Base-by-base conservation (phyloP, 805 yeast species). In the Maudiozyma turicensis region DNA sequence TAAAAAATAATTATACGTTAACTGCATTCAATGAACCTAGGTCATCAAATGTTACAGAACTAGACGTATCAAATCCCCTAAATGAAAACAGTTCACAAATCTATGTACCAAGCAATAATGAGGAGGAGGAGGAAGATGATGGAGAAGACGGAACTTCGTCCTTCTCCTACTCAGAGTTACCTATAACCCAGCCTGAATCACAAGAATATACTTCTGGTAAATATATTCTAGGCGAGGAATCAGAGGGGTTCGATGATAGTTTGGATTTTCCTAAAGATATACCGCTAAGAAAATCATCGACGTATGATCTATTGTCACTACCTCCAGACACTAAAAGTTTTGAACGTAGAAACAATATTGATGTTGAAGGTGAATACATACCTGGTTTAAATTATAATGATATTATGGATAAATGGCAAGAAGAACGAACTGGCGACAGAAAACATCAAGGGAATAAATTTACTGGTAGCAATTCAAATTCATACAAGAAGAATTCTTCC, bases 341-440 rank as follows among this genome's bases (percentile, higher is more conserved):
- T 35, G 20, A 35, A 13, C 14, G 13, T 7, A 15, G 14, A 5
- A 11, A 35, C 6, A 35, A 13, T 35, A 13, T 11, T 8, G 35
- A 33, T 33, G 35, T 35, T 6, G n/a, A 52, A 37, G 52, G 84
- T 61, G 93, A 86, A 58, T 85, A 84, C 57, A 75, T 86, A 13
- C 91, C 91, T 0, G 86, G 82, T 44, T 69, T 85, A 31, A 81
- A 81, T 56, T 82, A 81, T 52, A 68, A 63, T n/a, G 58, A 72
- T 40, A 72, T 75, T 29, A 64, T 78, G 1, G 63, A 68, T 46
- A 68, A 70, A 48, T 81, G 85, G 85, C 70, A 70, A 50, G 15
- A 35, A 35, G 38, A 35, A 6, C 38, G 4, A 13, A 9, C 38
- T 13, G 38, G 14, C 14, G 14, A 20, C 3, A 20, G 26, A 2